Evolutionary conservation across 2,329 filamentous ascomycete genomes (phyloP).

Genomic region (Beauveria pseudobassiana): DNA sequence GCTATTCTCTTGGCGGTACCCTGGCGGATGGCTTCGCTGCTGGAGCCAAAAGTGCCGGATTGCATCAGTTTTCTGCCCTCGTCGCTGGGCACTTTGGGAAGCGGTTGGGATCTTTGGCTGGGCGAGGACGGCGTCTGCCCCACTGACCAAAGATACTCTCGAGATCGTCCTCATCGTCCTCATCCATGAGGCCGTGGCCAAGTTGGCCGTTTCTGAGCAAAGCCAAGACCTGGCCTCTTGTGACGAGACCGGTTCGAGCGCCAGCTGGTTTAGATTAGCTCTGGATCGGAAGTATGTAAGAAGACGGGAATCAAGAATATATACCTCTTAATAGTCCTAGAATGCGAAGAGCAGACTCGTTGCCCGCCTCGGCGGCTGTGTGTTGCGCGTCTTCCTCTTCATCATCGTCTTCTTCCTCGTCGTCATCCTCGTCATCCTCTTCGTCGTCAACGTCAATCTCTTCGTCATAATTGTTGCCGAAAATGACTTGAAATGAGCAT

Average conservation of each 20-base stretch:
- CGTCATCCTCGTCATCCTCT: slow-evolving; percentile 20
- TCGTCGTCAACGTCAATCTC: slow-evolving; percentile 19
- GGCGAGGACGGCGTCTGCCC: slow-evolving; percentile 35
- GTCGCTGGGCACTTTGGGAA: slow-evolving; percentile 80
- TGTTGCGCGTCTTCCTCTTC: slow-evolving; percentile 30
- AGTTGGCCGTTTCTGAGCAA: slow-evolving; percentile 33
- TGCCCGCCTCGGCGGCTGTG: slow-evolving; percentile 11
- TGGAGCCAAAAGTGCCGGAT: slow-evolving; percentile 70
- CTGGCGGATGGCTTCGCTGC: slow-evolving; percentile 44
- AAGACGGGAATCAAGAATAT: background rate
- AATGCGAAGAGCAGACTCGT: slow-evolving; percentile 15
- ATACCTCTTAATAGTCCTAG: slow-evolving; percentile 25
- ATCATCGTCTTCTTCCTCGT: slow-evolving; percentile 21
- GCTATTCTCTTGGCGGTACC: slow-evolving; percentile 52
- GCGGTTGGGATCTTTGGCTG: slow-evolving; percentile 42
- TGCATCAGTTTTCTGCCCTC: slow-evolving; percentile 72
- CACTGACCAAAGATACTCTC: slow-evolving; percentile 28
- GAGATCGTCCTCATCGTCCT: slow-evolving; percentile 29
- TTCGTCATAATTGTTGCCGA: slow-evolving; percentile 17
- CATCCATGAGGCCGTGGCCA: slow-evolving; percentile 27
- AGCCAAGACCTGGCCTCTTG: slow-evolving; percentile 30
- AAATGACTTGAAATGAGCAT: slow-evolving; percentile 18
- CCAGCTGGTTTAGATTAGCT: slow-evolving; percentile 16
- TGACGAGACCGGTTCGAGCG: slow-evolving; percentile 24
- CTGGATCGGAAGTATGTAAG: background rate